Evolutionary conservation across 805 yeast genomes (phyloP).

Genomic region (Candida dendrica): DNA sequence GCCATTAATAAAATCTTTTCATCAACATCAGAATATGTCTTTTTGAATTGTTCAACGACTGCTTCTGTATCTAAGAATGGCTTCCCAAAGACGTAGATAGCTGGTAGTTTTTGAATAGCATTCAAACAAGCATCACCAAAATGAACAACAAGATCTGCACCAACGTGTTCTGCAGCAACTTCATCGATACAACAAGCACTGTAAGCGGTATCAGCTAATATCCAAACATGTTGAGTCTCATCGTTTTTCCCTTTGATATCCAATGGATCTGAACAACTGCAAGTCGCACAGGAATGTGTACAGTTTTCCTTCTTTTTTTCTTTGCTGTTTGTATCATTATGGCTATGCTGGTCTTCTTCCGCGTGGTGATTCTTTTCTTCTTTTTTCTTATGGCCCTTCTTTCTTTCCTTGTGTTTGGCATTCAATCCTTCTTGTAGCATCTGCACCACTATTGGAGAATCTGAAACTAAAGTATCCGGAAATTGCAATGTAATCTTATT

Average conservation of each 20-base stretch:
- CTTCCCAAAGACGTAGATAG: constrained; percentile 73
- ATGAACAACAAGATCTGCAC: constrained; percentile 80
- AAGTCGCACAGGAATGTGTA: constrained; percentile 14
- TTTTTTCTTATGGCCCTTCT: constrained; percentile 8
- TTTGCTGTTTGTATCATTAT: constrained; percentile 1
- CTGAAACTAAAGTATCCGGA: constrained; percentile 75
- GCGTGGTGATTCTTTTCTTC: constrained; percentile 1
- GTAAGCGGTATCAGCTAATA: constrained; percentile 92
- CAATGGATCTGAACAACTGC: constrained; percentile 19
- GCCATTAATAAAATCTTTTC: constrained; percentile 60
- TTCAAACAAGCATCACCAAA: constrained; percentile 94
- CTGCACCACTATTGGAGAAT: constrained; percentile 66
- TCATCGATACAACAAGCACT: constrained; percentile 95
- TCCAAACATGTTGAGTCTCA: constrained; percentile 47
- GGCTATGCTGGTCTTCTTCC: not conserved
- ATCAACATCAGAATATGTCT: constrained; percentile 30
- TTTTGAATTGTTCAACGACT: constrained; percentile 33
- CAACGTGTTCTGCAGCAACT: constrained; percentile 91
- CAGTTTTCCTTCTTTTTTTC: constrained; percentile 7
- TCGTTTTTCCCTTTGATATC: constrained; percentile 1
- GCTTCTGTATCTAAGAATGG: constrained; percentile 43
- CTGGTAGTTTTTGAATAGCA: constrained; percentile 64
- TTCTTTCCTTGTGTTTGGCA: constrained; percentile 3
- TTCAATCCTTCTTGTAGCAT: constrained; percentile 32
- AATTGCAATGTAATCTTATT: constrained; percentile 75